These are phyloP conservation scores for Kuraishia capsulata DNA, from an alignment of 805 yeast genomes.

Conservation along the genomic window DNA sequence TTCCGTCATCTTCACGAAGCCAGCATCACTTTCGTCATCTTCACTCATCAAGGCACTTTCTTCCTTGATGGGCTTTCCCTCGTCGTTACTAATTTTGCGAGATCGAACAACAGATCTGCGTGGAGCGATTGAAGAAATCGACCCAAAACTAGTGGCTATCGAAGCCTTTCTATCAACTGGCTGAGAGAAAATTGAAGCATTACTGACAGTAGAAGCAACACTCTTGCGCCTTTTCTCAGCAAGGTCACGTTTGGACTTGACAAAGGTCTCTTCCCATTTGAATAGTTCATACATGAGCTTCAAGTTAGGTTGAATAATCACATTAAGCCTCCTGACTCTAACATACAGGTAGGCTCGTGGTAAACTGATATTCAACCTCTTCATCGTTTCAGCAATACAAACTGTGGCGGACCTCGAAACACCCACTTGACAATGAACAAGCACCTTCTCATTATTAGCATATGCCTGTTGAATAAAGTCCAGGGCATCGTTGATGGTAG, in stretches of 20 bases:
- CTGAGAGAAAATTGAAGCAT: background rate
- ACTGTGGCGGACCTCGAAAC: slow-evolving; percentile 94
- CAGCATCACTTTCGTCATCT: slow-evolving; percentile 3
- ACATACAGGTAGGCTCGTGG: slow-evolving; percentile 81
- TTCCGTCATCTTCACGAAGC: background rate
- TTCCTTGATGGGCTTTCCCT: slow-evolving; percentile 6
- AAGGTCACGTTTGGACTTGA: slow-evolving; percentile 4
- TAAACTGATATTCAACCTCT: slow-evolving; percentile 52
- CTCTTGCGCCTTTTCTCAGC: background rate
- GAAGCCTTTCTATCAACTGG: slow-evolving; percentile 12
- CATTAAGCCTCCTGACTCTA: slow-evolving; percentile 82
- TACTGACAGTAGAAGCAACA: background rate
- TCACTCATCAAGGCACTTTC: slow-evolving; percentile 4
- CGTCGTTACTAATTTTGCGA: background rate
- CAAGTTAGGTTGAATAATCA: slow-evolving; percentile 89
- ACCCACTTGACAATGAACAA: slow-evolving; percentile 94
- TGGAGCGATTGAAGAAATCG: slow-evolving; percentile 6
- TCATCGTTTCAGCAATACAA: slow-evolving; percentile 92
- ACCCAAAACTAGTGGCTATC: slow-evolving; percentile 15
- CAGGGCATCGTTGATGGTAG: slow-evolving; percentile 54
- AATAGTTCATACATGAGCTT: slow-evolving; percentile 86
- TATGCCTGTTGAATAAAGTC: slow-evolving; percentile 53
- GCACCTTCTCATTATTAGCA: slow-evolving; percentile 35
- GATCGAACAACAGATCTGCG: background rate
- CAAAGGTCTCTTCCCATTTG: slow-evolving; percentile 47